Evolutionary conservation across 2,329 filamentous ascomycete species (phyloP).

Genomic region (Apiospora koreana): DNA sequence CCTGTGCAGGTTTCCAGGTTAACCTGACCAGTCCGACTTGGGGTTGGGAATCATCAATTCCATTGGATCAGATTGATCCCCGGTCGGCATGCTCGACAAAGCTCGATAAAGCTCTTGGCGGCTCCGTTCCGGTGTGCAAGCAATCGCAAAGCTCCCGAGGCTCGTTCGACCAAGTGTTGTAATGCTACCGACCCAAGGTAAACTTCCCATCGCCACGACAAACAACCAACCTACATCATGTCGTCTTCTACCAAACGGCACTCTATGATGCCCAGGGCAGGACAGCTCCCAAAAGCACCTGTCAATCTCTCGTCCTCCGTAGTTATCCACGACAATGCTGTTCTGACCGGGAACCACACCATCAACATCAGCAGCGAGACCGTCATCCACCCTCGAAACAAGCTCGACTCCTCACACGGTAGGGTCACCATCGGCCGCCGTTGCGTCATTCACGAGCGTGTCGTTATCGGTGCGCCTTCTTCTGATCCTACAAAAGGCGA

Average conservation of each 20-base stretch:
- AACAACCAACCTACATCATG: slow-evolving; percentile 31
- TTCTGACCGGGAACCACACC: slow-evolving; percentile 70
- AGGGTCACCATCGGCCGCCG: slow-evolving; percentile 79
- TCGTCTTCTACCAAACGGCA: slow-evolving; percentile 53
- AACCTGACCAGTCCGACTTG: neutral
- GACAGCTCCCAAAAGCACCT: slow-evolving; percentile 60
- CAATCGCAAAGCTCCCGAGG: neutral
- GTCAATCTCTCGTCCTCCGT: slow-evolving; percentile 62
- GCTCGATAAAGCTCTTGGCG: neutral
- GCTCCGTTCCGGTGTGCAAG: neutral
- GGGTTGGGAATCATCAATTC: neutral
- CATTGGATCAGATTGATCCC: neutral
- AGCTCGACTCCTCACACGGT: slow-evolving; percentile 75
- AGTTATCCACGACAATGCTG: slow-evolving; percentile 63
- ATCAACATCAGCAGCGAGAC: slow-evolving; percentile 78
- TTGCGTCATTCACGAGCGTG: slow-evolving; percentile 77
- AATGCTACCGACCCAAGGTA: too few relatives aligned
- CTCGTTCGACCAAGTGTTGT: neutral
- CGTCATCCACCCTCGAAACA: slow-evolving; percentile 83
- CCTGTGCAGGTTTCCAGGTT: neutral
- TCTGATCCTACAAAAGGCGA: slow-evolving; percentile 33
- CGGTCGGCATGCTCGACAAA: neutral
- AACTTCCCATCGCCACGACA: neutral
- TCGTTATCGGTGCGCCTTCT: slow-evolving; percentile 53
- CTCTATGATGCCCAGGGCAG: slow-evolving; percentile 56